Evolutionary conservation across 2,329 filamentous ascomycete species (phyloP), one percentile per base, ranked within the genome.

Genomic region (Talaromyces sp.): DNA sequence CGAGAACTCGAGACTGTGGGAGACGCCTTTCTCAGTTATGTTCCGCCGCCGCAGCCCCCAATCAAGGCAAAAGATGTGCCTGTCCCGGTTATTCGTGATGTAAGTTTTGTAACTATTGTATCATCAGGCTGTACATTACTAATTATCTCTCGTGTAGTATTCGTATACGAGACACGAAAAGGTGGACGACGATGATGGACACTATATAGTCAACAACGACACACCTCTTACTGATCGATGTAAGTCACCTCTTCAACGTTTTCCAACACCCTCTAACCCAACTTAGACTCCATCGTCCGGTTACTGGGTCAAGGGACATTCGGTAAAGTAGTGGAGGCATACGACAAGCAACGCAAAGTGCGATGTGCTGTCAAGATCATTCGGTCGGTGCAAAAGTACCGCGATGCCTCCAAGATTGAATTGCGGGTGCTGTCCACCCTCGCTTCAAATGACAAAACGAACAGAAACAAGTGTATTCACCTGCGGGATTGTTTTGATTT

Each of bases 291-390:
- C 78, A 93, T 99, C 68, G 82, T 89, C 64, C 92, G 92, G 68
- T 83, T 98, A 30, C 88, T 99, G 13, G 95, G 95, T 25, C 95
- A 99, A 78, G 95, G 95, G 65, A 99, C 95, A 0, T 99, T 99
- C 73, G 95, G 95, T 72, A 99, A 99, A 76, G 95, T 99, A 17
- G 95, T 99, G 19, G 90, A 97, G 75, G 95, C 95, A 58, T 88
- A 86, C 68, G 95, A 99, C 73, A 86, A 86, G 63, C 85, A 85
- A 69, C 88, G 87, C 65, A 88, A 88, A 63, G 84, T 84, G 67
- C 91, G 93, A 73, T 96, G 96, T 67, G 95, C 95, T 36, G 92
- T 99, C 76, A 99, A 99, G 77, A 96, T 99, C 75, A 98, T 99
- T 67, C 89, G 95, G 68, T 97, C 95, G 1, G 95, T 99, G 13